Evolutionary conservation across 805 yeast species (phyloP).

Genomic region (Maudiozyma serrabonitensis): DNA sequence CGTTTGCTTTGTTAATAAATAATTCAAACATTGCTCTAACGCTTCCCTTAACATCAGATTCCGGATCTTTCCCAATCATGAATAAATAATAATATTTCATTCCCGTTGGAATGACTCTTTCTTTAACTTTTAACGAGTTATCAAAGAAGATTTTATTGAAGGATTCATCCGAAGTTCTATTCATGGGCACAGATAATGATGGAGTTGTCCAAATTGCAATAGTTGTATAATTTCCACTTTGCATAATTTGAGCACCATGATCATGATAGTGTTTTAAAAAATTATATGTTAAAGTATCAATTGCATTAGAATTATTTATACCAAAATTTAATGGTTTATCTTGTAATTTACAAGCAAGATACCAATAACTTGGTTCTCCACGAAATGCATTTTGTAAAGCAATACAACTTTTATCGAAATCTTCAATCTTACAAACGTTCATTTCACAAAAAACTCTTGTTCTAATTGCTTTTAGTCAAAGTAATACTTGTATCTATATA

Average conservation of each 20-base stretch:
- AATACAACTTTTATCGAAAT: conserved; percentile 19
- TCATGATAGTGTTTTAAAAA: conserved; percentile 20
- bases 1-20: conserved; percentile 24
- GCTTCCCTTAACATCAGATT: conserved; percentile 24
- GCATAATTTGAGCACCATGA: conserved; percentile 26
- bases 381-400: conserved; percentile 24
- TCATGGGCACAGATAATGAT: conserved; percentile 17
- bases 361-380: conserved; percentile 21
- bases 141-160: conserved; percentile 26
- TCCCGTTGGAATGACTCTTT: conserved; percentile 19
- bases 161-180: conserved; percentile 19
- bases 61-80: conserved; percentile 27
- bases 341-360: conserved; percentile 24
- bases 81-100: conserved; percentile 26
- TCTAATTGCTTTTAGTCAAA: too few species aligned
- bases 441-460: neutral
- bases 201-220: conserved; percentile 27
- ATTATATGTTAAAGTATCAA: conserved; percentile 9
- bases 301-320: conserved; percentile 6
- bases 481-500: too few species aligned
- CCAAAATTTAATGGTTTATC: conserved; percentile 17
- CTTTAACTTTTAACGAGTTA: conserved; percentile 13
- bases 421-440: conserved; percentile 10
- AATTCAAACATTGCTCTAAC: conserved; percentile 25
- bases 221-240: conserved; percentile 28